Conservation (phyloP, 208 protist genomes). For the Wallacemonas sp. region DNA sequence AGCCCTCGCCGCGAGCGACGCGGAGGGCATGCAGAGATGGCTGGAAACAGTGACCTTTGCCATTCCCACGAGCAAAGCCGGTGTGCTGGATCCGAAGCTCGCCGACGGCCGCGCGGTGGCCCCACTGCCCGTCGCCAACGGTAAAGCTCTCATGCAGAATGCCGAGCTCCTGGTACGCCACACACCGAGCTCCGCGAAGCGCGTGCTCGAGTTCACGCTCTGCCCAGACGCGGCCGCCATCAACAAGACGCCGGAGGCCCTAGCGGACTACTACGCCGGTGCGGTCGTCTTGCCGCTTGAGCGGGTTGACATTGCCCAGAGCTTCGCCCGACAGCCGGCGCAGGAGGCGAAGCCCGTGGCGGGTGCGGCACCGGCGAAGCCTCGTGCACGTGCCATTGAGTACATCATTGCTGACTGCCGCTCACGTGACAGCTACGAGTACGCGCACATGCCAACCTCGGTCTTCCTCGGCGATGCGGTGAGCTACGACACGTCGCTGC, state of each 20-base stretch:
- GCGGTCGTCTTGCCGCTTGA: constrained; percentile 66
- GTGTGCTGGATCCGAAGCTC: constrained; percentile 38
- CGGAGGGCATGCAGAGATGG: constrained; percentile 23
- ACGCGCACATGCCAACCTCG: constrained; percentile 75
- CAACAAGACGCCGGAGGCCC: constrained; percentile 48
- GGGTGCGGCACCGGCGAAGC: neutral
- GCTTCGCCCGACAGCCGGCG: constrained; percentile 31
- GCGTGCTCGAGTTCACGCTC: constrained; percentile 64
- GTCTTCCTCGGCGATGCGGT: constrained; percentile 60
- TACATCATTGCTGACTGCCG: constrained; percentile 91
- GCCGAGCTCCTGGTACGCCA: constrained; percentile 68
- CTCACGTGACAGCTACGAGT: constrained; percentile 72
- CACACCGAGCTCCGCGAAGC: constrained; percentile 64
- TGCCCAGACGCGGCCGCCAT: constrained; percentile 38
- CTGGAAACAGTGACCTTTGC: constrained; percentile 29
- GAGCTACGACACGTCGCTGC: constrained; percentile 27
- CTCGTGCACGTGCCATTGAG: constrained; percentile 17
- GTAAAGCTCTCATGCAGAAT: constrained; percentile 73
- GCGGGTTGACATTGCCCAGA: constrained; percentile 58
- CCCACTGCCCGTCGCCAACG: constrained; percentile 47
- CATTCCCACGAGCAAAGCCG: constrained; percentile 31
- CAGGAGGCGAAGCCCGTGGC: neutral
- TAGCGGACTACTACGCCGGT: constrained; percentile 61
- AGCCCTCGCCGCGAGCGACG: constrained; percentile 35
- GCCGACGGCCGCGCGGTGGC: constrained; percentile 50